Conservation (phyloP, 495 filamentous ascomycete species). For the Penicillium bialowiezense region DNA sequence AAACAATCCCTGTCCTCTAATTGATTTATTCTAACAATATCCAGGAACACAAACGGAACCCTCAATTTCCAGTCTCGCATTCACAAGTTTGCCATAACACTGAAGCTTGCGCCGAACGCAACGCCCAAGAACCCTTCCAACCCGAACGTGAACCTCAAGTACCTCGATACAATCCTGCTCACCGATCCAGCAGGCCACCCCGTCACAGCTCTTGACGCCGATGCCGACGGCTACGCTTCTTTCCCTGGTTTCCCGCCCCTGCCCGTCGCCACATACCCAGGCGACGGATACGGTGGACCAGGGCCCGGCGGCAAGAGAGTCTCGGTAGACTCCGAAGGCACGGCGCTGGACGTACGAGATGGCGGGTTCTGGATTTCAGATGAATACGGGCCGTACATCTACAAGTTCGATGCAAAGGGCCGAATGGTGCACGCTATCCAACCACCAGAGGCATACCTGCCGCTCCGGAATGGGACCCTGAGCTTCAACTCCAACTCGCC, state of each 20-base stretch:
- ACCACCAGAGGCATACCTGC: conserved; percentile 66
- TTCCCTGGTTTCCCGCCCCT: conserved; percentile 63
- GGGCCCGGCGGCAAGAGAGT: conserved; percentile 61
- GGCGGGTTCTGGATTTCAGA: conserved; percentile 74
- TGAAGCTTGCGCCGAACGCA: conserved; percentile 54
- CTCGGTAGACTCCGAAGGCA: conserved; percentile 66
- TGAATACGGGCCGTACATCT: conserved; percentile 78
- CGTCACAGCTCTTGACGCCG: conserved; percentile 69
- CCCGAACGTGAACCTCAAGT: conserved; percentile 64
- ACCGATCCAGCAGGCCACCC: conserved; percentile 65
- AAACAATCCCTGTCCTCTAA: neutral
- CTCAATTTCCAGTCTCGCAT: conserved; percentile 71
- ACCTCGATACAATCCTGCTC: conserved; percentile 66
- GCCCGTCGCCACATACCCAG: conserved; percentile 63
- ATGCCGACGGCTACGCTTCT: conserved; percentile 48
- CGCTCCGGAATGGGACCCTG: conserved; percentile 57
- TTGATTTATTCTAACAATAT: conserved; percentile 16
- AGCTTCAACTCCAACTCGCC: conserved; percentile 60
- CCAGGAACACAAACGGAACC: conserved; percentile 70
- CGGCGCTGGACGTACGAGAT: conserved; percentile 57
- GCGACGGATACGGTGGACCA: conserved; percentile 68
- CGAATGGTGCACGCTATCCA: conserved; percentile 63
- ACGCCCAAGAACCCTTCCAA: conserved; percentile 53
- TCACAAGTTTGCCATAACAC: conserved; percentile 64
- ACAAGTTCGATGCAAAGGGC: conserved; percentile 60